Conservation (phyloP, 345 rosid genomes). For the Brassica juncea region DNA sequence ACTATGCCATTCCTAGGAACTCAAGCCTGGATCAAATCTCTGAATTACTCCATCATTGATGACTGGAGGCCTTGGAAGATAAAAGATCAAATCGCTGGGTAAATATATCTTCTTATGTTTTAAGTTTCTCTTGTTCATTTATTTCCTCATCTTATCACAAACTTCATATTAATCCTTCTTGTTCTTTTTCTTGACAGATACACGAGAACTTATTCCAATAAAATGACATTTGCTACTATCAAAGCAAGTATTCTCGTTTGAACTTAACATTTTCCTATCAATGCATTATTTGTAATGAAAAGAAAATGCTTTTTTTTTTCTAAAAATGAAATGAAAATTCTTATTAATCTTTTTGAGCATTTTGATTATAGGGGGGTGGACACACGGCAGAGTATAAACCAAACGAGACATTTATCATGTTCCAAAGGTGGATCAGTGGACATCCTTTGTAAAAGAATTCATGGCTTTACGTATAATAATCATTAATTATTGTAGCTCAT, state of each 20-base stretch:
- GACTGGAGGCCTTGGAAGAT: constrained; percentile 62
- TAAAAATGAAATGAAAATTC: background rate
- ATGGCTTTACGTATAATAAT: background rate
- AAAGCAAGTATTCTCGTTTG: constrained; percentile 41
- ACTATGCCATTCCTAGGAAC: constrained; percentile 45
- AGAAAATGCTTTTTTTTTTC: background rate
- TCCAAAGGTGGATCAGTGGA: constrained; percentile 32
- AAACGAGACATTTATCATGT: constrained; percentile 17
- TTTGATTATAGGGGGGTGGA: constrained; percentile 35
- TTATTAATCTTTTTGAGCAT: background rate
- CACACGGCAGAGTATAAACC: constrained; percentile 30
- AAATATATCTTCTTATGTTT: background rate
- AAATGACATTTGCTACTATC: constrained; percentile 15
- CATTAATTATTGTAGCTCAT: too few species aligned
- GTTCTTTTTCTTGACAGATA: constrained; percentile 37
- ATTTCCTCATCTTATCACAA: background rate
- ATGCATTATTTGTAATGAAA: background rate
- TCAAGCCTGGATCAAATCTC: constrained; percentile 55
- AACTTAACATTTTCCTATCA: background rate
- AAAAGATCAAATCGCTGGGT: constrained; percentile 51
- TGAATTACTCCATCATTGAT: constrained; percentile 50
- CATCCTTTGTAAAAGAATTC: constrained; percentile 17
- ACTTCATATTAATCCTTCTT: background rate
- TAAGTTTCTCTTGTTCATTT: background rate
- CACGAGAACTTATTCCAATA: constrained; percentile 48